Percentiles rank a stretch among this genome's conserved stretches.
Evolutionary conservation across 129 eudicot genomes (phyloP).

Genomic region (Saussurea involucrata): DNA sequence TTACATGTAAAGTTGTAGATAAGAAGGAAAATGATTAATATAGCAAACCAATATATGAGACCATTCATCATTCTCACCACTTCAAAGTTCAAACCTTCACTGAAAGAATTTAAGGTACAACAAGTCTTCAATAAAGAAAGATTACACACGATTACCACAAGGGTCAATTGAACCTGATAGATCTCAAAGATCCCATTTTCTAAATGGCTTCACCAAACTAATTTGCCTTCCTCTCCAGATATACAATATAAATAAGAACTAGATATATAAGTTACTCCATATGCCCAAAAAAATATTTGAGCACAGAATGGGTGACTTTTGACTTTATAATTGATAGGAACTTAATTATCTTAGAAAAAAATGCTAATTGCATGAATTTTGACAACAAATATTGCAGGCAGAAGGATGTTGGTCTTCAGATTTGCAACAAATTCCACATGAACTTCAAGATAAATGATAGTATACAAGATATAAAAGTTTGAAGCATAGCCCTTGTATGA

Average conservation of each 20-base stretch:
- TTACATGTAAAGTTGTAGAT: neutral
- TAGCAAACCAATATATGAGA: neutral
- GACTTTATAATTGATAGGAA: neutral
- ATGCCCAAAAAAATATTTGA: neutral
- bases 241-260: neutral
- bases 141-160: neutral
- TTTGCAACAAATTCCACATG: neutral
- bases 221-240: neutral
- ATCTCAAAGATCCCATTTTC: neutral
- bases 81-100: neutral
- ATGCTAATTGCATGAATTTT: neutral
- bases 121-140: neutral
- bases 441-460: neutral
- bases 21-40: neutral
- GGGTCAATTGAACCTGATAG: neutral
- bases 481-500: neutral
- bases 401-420: neutral
- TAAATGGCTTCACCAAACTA: conserved; percentile 1
- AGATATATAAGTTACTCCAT: neutral
- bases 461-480: neutral
- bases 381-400: neutral
- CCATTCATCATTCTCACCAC: neutral
- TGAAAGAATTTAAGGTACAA: neutral
- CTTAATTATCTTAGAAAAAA: neutral
- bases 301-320: neutral